phyloP scores from a whole-genome alignment of 2,329 filamentous ascomycete genomes.

The Lachnellula subtilissima region DNA sequence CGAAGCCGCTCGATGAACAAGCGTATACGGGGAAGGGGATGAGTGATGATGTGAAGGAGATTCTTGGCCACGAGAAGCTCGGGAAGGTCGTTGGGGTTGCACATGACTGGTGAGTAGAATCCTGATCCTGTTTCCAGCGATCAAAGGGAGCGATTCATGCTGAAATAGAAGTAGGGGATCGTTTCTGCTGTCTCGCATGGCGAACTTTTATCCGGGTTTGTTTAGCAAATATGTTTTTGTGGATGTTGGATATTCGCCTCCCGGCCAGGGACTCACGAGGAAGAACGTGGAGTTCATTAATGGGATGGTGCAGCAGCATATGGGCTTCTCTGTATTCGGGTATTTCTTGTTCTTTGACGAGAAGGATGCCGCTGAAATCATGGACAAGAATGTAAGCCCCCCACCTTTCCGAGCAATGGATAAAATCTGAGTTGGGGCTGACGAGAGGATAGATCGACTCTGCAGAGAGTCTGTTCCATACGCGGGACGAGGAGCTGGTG shows the following conservation, averaged over 20 bases:
- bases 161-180: constrained; percentile 12
- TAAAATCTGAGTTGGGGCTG: neutral
- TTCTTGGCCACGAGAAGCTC: constrained; percentile 30
- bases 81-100: constrained; percentile 14
- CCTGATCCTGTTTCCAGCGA: too few species aligned
- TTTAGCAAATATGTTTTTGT: constrained; percentile 18
- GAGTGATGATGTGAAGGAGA: constrained; percentile 31
- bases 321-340: constrained; percentile 17
- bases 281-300: constrained; percentile 14
- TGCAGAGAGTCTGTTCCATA: constrained; percentile 13
- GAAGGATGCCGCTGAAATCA: constrained; percentile 14
- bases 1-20: constrained; percentile 27
- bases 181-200: constrained; percentile 16
- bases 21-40: constrained; percentile 32
- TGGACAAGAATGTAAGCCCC: constrained; percentile 15
- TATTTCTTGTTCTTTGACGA: constrained; percentile 23
- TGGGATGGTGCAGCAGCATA: constrained; percentile 4
- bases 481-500: constrained; percentile 8
- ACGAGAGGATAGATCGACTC: constrained; percentile 10
- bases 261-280: constrained; percentile 5
- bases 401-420: neutral
- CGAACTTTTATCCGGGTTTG: constrained; percentile 10
- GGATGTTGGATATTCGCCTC: constrained; percentile 14
- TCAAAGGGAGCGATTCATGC: neutral
- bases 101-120: constrained; percentile 23